Base-by-base conservation (phyloP, 1,139 yeast genomes). In the Williopsis jadinii region DNA sequence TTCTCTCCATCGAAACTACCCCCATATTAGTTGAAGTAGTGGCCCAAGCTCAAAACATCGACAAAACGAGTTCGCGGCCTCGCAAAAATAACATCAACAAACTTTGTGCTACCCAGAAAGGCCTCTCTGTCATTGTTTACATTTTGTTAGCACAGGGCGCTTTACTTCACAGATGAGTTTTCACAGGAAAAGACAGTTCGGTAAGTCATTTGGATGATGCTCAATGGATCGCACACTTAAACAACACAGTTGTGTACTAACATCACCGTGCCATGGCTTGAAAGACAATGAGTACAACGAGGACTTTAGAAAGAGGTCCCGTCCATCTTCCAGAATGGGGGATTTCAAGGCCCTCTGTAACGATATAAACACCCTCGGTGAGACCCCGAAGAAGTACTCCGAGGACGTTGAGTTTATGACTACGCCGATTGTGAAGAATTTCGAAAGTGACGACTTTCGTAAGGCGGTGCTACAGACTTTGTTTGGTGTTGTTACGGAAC, bases 401-500 rank as follows among this genome's bases (percentile, higher is more conserved):
- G 84, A 77, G 49, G 88, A 81, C 59, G 74, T 85, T 36, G 76
- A 83, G 40, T 78, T 79, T 58, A 78, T 72, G 59, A 73, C 78
- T 47, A 77, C 68, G 46, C 90, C 83, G 12, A 79, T 79, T 34
- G 78, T 78, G 36, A 79, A 78, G 30, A 88, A 81, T 53, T 77
- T 81, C 51, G 87, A 78, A 50, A 74, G 73, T 45, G 84, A 81
- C 44, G 82, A 77, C 48, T 74, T 82, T 48, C 71, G 87, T 45
- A 66, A 64, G 39, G 76, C 82, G 13, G 68, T 84, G 19, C 67
- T 83, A 53, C 70, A 72, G 40, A 84, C 88, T 1, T 61, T 87
- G 29, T 71, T 72, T 45, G 87, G 95, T 1, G 75, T 85, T 35
- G 70, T 84, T 9, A 63, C 75, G 34, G 98, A 92, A 61, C 97